A percentile compares a stretch with the other conserved stretches of the same genome.
phyloP scores from a whole-genome alignment of 768 basidiomycete species.

The Leccinum rimulosum region DNA sequence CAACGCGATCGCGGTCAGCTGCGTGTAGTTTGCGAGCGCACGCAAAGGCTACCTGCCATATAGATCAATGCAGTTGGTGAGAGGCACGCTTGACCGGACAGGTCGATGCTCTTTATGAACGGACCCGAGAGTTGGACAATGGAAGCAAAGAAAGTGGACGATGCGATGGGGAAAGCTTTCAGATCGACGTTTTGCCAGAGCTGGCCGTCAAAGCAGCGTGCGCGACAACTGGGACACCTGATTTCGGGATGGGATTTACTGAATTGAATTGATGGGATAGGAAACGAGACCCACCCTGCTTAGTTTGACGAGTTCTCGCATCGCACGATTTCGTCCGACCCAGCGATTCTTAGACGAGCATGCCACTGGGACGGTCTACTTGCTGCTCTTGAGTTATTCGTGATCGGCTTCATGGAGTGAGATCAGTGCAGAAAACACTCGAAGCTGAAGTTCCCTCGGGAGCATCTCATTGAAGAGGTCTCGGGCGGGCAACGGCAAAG shows the following conservation, averaged over 20 bases:
- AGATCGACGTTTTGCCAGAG: conserved; percentile 73
- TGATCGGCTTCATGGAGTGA: conserved; percentile 60
- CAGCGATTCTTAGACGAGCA: conserved; percentile 62
- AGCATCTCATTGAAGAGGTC: conserved; percentile 69
- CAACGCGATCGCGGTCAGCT: conserved; percentile 68
- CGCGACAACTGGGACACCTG: conserved; percentile 82
- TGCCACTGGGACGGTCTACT: conserved; percentile 64
- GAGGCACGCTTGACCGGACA: conserved; percentile 59
- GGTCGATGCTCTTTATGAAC: conserved; percentile 60
- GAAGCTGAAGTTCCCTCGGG: conserved; percentile 68
- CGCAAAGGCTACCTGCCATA: conserved; percentile 53
- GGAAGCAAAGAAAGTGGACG: conserved; percentile 48
- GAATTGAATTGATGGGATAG: conserved; percentile 1
- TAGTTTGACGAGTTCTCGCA: conserved; percentile 75
- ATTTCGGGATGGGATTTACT: conserved; percentile 18
- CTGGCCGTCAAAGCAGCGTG: conserved; percentile 74
- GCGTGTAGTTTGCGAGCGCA: conserved; percentile 49
- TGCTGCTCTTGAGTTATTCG: conserved; percentile 39
- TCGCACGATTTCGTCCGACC: conserved; percentile 72
- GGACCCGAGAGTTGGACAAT: conserved; percentile 57
- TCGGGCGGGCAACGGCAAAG: conserved; percentile 41
- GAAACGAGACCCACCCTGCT: conserved; percentile 59
- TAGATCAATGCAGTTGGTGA: conserved; percentile 47
- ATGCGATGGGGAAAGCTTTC: conserved; percentile 56
- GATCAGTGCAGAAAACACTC: conserved; percentile 55